A percentile compares a stretch with the other conserved stretches of the same genome.
Conservation (phyloP, 345 rosid species). For the Brassica carinata region DNA sequence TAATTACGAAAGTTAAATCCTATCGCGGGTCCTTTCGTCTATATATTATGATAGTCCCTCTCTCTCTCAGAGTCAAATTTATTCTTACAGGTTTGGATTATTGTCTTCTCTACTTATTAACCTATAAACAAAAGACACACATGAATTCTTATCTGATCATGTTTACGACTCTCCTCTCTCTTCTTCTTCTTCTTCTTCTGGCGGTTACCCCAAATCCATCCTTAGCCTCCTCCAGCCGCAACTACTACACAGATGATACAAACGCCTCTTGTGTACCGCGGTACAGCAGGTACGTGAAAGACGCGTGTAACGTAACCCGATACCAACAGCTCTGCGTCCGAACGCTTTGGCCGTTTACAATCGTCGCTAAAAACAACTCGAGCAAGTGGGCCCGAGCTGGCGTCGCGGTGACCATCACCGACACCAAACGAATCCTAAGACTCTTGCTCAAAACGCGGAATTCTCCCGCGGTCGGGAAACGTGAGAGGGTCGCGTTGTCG, state of each 20-base stretch:
- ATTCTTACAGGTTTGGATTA: conserved; percentile 18
- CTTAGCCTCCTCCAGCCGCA: not conserved
- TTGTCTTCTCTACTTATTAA: not conserved
- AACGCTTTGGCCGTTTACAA: conserved; percentile 66
- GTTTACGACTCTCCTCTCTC: conserved; percentile 23
- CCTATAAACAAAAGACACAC: not conserved
- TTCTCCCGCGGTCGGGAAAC: conserved; percentile 14
- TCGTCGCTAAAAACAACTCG: conserved; percentile 55
- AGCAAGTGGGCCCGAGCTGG: conserved; percentile 82
- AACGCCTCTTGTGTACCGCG: conserved; percentile 1
- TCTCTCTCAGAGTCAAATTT: not conserved
- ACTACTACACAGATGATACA: conserved; percentile 9
- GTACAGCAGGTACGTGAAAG: conserved; percentile 48
- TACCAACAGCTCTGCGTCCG: conserved; percentile 60
- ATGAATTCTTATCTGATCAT: conserved; percentile 16
- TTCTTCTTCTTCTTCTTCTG: conserved; percentile 13
- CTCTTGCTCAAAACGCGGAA: conserved; percentile 33
- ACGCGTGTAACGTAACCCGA: conserved; percentile 74
- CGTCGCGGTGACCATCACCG: conserved; percentile 70
- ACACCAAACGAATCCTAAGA: conserved; percentile 48
- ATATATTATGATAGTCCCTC: not conserved
- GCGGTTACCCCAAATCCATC: conserved; percentile 22
- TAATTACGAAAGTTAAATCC: not conserved
- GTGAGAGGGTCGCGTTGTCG: conserved; percentile 49
- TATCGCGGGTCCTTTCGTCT: not conserved